These are phyloP conservation scores for Fusarium sp. DNA, from an alignment of 2,329 filamentous ascomycete genomes.

Conservation along the genomic window DNA sequence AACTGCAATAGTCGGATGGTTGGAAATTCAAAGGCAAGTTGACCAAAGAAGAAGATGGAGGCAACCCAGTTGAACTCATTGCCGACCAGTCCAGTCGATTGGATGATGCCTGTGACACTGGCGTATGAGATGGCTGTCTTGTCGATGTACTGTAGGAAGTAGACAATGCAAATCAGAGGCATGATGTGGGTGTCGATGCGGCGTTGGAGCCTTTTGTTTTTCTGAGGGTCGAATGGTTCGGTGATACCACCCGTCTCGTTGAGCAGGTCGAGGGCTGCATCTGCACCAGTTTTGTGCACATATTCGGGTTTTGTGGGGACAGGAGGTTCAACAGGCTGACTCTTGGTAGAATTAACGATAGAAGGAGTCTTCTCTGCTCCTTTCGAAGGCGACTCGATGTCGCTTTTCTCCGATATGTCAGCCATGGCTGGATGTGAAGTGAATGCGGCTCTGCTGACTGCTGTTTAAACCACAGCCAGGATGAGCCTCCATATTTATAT, in stretches of 20 bases:
- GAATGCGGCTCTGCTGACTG: background rate
- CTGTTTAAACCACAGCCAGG: background rate
- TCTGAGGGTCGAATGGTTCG: constrained; percentile 20
- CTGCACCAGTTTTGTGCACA: constrained; percentile 7
- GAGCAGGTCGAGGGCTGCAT: constrained; percentile 32
- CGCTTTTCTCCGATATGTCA: constrained; percentile 2
- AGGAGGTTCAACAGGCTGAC: background rate
- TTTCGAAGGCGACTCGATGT: background rate
- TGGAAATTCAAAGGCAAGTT: constrained; percentile 53
- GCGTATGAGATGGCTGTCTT: constrained; percentile 43
- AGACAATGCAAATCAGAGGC: constrained; percentile 39
- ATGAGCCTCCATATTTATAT: background rate
- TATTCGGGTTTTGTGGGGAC: background rate
- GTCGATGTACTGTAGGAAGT: constrained; percentile 44
- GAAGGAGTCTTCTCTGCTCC: background rate
- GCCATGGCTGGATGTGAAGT: background rate
- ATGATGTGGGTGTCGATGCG: constrained; percentile 41
- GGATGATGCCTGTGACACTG: constrained; percentile 39
- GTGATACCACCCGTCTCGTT: constrained; percentile 22
- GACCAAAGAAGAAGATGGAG: constrained; percentile 48
- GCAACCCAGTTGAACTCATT: constrained; percentile 57
- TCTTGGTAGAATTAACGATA: background rate
- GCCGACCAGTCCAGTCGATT: constrained; percentile 51
- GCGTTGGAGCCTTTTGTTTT: constrained; percentile 26
- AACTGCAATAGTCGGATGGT: constrained; percentile 52